Percentiles rank a stretch among this genome's conserved stretches.
Evolutionary conservation across 257 asterid species (phyloP).

Genomic region (Solanum chiquidenum): DNA sequence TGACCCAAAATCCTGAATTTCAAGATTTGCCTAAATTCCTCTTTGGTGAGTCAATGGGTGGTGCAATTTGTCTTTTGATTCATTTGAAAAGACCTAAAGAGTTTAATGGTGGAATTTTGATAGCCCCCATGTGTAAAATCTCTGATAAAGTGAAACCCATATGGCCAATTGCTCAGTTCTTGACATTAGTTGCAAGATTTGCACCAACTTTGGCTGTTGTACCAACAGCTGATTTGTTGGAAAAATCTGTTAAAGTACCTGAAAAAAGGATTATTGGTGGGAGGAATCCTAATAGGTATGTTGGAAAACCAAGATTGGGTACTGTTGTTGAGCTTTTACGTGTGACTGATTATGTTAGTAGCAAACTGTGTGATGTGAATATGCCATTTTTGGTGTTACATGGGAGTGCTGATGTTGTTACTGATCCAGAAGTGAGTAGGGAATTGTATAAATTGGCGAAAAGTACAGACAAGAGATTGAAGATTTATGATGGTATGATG

Average conservation of each 20-base stretch:
- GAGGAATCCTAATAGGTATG: conserved; percentile 61
- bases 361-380: conserved; percentile 47
- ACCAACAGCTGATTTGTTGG: conserved; percentile 73
- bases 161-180: conserved; percentile 68
- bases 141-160: conserved; percentile 72
- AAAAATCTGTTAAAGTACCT: conserved; percentile 67
- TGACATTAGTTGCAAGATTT: conserved; percentile 39
- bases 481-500: conserved; percentile 87
- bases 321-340: conserved; percentile 69
- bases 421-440: conserved; percentile 78
- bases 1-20: conserved; percentile 25
- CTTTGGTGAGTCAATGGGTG: conserved; percentile 82
- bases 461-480: conserved; percentile 65
- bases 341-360: conserved; percentile 52
- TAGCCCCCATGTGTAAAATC: conserved; percentile 82
- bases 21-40: conserved; percentile 30
- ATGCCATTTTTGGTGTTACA: conserved; percentile 64
- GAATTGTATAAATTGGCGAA: conserved; percentile 60
- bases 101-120: conserved; percentile 55
- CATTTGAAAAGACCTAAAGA: conserved; percentile 30
- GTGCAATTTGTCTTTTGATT: conserved; percentile 67
- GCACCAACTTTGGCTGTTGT: conserved; percentile 66
- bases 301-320: conserved; percentile 78
- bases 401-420: conserved; percentile 77
- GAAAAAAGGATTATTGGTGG: conserved; percentile 46